These are phyloP conservation scores for Pseudohalonectria lignicola DNA, from an alignment of 2,329 filamentous ascomycete species.

Conservation along the genomic window DNA sequence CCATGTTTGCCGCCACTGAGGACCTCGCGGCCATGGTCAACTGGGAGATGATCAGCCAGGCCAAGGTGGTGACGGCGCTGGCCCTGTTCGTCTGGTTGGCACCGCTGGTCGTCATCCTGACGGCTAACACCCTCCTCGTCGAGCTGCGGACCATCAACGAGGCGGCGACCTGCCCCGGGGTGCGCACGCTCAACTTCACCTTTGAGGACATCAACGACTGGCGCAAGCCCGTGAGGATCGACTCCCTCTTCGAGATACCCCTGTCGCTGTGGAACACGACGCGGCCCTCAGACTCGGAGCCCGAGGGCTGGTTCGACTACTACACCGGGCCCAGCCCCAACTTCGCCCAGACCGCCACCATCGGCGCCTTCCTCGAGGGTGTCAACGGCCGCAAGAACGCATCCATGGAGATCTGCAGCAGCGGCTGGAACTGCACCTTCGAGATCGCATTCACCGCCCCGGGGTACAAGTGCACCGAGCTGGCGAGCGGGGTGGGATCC, in stretches of 20 bases:
- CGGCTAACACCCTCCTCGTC: slow-evolving; percentile 15
- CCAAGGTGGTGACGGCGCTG: slow-evolving; percentile 30
- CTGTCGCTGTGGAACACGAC: slow-evolving; percentile 16
- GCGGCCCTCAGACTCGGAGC: slow-evolving; percentile 7
- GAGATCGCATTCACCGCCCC: slow-evolving; percentile 22
- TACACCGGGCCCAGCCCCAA: slow-evolving; percentile 12
- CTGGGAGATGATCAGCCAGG: slow-evolving; percentile 16
- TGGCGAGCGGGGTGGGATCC: slow-evolving; percentile 17
- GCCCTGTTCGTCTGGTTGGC: slow-evolving; percentile 16
- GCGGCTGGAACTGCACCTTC: slow-evolving; percentile 27
- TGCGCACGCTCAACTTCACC: slow-evolving; percentile 17
- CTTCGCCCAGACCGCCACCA: slow-evolving; percentile 9
- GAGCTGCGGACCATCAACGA: slow-evolving; percentile 8
- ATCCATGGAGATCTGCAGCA: slow-evolving; percentile 21
- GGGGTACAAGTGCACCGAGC: slow-evolving; percentile 25
- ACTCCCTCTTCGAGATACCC: slow-evolving; percentile 11
- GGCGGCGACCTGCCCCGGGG: slow-evolving; percentile 8
- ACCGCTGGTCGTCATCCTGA: slow-evolving; percentile 17
- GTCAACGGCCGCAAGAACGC: slow-evolving; percentile 16
- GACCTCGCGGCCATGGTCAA: slow-evolving; percentile 46
- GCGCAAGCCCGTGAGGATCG: slow-evolving; percentile 10
- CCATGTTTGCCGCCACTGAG: slow-evolving; percentile 24
- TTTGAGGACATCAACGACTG: slow-evolving; percentile 14
- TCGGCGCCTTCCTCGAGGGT: slow-evolving; percentile 11
- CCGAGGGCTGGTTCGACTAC: slow-evolving; percentile 15